Percentiles rank a stretch among this genome's conserved stretches.
phyloP scores from a whole-genome alignment of 139 green algal genomes.

The Auxenochlorella pyrenoidosa region DNA sequence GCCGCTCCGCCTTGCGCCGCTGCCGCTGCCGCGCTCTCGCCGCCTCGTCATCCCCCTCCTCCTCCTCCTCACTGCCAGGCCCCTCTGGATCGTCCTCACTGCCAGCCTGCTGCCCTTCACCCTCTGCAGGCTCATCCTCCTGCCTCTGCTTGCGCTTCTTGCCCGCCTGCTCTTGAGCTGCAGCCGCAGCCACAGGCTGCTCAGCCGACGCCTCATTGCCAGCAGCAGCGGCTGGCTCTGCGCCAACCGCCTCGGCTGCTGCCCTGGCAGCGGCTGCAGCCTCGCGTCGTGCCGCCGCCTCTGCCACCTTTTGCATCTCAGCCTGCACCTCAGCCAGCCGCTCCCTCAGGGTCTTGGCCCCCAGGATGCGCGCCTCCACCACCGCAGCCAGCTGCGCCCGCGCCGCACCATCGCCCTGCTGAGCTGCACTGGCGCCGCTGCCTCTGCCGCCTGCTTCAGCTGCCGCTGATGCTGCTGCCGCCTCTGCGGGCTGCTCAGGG shows the following conservation, averaged over 20 bases:
- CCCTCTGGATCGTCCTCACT: neutral
- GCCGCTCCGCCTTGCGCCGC: neutral
- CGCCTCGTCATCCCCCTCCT: neutral
- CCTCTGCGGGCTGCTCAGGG: neutral
- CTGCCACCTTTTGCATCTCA: slow-evolving; percentile 14
- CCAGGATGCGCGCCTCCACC: slow-evolving; percentile 25
- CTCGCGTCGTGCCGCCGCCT: neutral
- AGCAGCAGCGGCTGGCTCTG: neutral
- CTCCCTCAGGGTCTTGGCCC: slow-evolving; percentile 6
- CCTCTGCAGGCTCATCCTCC: neutral
- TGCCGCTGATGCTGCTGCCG: neutral
- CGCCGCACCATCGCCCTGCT: neutral
- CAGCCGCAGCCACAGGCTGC: neutral
- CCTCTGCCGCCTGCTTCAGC: neutral
- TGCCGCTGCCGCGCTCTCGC: neutral
- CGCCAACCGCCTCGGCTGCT: neutral
- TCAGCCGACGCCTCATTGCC: neutral
- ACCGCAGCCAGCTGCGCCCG: neutral
- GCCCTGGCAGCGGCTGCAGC: slow-evolving; percentile 5
- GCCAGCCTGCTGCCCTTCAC: neutral
- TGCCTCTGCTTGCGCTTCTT: slow-evolving; percentile 20
- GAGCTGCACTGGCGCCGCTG: neutral
- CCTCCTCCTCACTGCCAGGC: neutral
- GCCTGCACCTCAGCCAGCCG: slow-evolving; percentile 23
- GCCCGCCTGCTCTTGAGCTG: neutral